Evolutionary conservation across 208 protist species (phyloP), one percentile per base, ranked within the genome.

Genomic region (Vickermania spadyakhi): DNA sequence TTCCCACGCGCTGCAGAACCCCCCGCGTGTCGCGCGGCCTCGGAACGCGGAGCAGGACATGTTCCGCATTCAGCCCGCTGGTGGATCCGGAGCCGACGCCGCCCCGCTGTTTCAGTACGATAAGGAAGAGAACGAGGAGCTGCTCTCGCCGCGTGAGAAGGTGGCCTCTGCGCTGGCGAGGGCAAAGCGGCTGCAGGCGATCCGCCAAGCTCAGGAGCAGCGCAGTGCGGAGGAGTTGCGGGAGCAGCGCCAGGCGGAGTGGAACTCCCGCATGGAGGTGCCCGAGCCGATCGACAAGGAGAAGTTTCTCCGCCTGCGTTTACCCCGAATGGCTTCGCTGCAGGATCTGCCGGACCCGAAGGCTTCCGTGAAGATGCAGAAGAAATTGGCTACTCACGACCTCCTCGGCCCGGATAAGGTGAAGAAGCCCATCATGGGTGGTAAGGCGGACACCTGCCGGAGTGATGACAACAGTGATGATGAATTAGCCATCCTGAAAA

Each of bases 51-150:
- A 72, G 21, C 50, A 60, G 29, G 52, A 66, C 2, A 73, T 88
- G 61, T 49, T 88, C 52, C 68, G 61, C 18, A 69, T 88, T 25
- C 59, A 45, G 74, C 26, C 62, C 71, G 2, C 28, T 81, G 54
- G 30, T 1, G 41, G 52, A 22, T 50, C 1, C n/a, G 54, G 30
- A 26, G 45, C 53, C 53, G 51, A 26, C 13, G 4, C 41, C 14
- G 4, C 36, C 3, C 14, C 60, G 0, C n/a, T n/a, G n/a, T n/a
- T n/a, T n/a, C 11, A 36, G 41, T 0, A 18, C 31, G 66, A 62
- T n/a, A 56, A 30, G 7, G 52, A 22, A 2, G 28, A 23, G 23
- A 51, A 27, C 1, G 11, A 41, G 4, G 28, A 29, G 26, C 56
- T 52, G 18, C 18, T n/a, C 23, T 26, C 59, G 26, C 55, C 58